phyloP scores from a whole-genome alignment of 2,329 filamentous ascomycete genomes.

The Diaporthe humulicola region DNA sequence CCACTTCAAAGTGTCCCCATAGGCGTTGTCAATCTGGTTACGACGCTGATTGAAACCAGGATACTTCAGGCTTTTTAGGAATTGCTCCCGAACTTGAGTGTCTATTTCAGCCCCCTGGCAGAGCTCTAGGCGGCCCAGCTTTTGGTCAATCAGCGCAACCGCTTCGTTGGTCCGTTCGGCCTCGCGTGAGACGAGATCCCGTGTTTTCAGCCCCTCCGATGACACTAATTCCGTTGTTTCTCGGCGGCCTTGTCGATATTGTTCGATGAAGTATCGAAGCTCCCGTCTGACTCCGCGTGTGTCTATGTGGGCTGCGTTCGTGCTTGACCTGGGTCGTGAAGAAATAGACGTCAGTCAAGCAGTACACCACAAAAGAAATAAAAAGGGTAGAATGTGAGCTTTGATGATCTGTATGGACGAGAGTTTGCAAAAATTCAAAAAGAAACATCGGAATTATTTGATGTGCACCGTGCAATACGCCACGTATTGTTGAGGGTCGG shows the following conservation, averaged over 20 bases:
- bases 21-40: neutral
- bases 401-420: too few relatives aligned
- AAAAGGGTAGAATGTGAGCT: too few relatives aligned
- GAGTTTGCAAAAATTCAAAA: too few relatives aligned
- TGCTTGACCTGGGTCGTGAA: conserved; percentile 2
- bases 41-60: conserved; percentile 10
- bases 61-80: conserved; percentile 14
- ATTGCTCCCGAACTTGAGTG: neutral
- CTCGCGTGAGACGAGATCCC: neutral
- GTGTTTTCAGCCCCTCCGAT: neutral
- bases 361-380: too few relatives aligned
- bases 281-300: neutral
- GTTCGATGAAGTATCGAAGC: conserved; percentile 14
- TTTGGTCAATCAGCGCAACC: neutral
- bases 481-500: too few relatives aligned
- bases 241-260: conserved; percentile 1
- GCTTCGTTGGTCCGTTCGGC: neutral
- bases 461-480: too few relatives aligned
- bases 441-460: too few relatives aligned
- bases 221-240: neutral
- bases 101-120: neutral
- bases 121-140: neutral
- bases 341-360: neutral
- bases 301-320: neutral
- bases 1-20: neutral